Evolutionary conservation across 805 yeast genomes (phyloP).

Genomic region (Yamadazyma olivae): DNA sequence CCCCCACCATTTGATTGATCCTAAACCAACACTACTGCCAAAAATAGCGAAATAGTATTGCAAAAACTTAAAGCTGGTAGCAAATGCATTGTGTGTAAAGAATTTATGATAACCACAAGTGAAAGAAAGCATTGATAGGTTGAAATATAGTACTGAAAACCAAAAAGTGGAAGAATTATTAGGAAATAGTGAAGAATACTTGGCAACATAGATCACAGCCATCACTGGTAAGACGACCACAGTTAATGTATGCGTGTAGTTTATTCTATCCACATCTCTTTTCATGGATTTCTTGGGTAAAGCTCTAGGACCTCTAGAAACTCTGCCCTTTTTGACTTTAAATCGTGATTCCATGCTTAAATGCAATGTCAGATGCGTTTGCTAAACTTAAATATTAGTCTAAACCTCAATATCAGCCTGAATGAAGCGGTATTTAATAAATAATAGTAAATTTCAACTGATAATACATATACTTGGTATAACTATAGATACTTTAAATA

Average conservation of each 20-base stretch:
- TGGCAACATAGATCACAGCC: slow-evolving; percentile 24
- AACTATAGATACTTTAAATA: too few relatives aligned
- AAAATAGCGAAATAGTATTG: slow-evolving; percentile 51
- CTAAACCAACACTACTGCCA: slow-evolving; percentile 74
- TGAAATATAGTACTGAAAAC: slow-evolving; percentile 30
- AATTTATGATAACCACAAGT: slow-evolving; percentile 42
- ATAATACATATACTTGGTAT: too few relatives aligned
- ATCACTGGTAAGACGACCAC: slow-evolving; percentile 33
- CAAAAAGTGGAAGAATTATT: slow-evolving; percentile 21
- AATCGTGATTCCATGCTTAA: too few relatives aligned
- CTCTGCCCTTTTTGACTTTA: too few relatives aligned
- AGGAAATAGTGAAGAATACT: slow-evolving; percentile 23
- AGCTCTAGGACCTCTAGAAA: too few relatives aligned
- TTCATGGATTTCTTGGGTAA: slow-evolving; percentile 27
- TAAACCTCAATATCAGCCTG: too few relatives aligned
- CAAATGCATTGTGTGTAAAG: slow-evolving; percentile 39
- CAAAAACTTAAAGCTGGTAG: slow-evolving; percentile 28
- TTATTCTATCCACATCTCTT: slow-evolving; percentile 36
- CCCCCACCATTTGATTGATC: slow-evolving; percentile 77
- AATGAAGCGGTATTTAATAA: too few relatives aligned
- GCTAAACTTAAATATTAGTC: too few relatives aligned
- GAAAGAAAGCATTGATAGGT: slow-evolving; percentile 37
- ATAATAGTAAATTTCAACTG: too few relatives aligned
- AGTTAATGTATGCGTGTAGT: slow-evolving; percentile 30
- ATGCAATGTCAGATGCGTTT: too few relatives aligned